Conservation (phyloP, 352 stramenopile species). For the Globisporangium apiculatum region DNA sequence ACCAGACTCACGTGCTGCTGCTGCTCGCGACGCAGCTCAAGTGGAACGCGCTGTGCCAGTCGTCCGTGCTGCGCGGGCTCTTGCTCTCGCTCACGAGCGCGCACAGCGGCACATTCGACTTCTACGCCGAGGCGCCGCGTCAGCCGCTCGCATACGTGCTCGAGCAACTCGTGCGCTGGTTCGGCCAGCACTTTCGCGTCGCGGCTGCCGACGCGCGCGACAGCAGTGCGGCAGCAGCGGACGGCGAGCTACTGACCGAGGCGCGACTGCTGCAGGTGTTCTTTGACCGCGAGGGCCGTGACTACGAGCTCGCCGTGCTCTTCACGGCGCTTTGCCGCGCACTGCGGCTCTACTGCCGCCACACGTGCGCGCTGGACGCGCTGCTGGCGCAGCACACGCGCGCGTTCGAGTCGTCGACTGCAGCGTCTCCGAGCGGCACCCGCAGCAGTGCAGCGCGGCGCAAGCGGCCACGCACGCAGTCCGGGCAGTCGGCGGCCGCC, state of each 20-base stretch:
- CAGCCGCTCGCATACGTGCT: slow-evolving; percentile 43
- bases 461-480: slow-evolving; percentile 6
- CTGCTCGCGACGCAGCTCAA: slow-evolving; percentile 41
- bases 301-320: slow-evolving; percentile 48
- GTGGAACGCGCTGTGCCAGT: slow-evolving; percentile 35
- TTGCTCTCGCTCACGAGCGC: slow-evolving; percentile 51
- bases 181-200: slow-evolving; percentile 37
- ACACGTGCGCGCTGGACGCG: slow-evolving; percentile 45
- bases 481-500: background rate
- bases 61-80: slow-evolving; percentile 38
- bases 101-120: slow-evolving; percentile 26
- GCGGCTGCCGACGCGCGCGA: background rate
- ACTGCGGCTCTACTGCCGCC: slow-evolving; percentile 41
- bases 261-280: slow-evolving; percentile 46
- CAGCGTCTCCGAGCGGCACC: background rate
- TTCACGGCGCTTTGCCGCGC: slow-evolving; percentile 60
- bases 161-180: slow-evolving; percentile 68
- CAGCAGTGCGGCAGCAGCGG: slow-evolving; percentile 2
- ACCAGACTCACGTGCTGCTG: slow-evolving; percentile 67
- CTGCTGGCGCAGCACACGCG: slow-evolving; percentile 38
- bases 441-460: background rate
- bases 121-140: slow-evolving; percentile 25
- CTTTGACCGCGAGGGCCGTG: slow-evolving; percentile 28
- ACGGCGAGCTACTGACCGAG: slow-evolving; percentile 29
- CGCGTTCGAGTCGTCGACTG: slow-evolving; percentile 24